Percentiles rank a stretch among this genome's conserved stretches.
Conservation (phyloP, 2,329 filamentous ascomycete genomes). For the Colletotrichum noveboracense region DNA sequence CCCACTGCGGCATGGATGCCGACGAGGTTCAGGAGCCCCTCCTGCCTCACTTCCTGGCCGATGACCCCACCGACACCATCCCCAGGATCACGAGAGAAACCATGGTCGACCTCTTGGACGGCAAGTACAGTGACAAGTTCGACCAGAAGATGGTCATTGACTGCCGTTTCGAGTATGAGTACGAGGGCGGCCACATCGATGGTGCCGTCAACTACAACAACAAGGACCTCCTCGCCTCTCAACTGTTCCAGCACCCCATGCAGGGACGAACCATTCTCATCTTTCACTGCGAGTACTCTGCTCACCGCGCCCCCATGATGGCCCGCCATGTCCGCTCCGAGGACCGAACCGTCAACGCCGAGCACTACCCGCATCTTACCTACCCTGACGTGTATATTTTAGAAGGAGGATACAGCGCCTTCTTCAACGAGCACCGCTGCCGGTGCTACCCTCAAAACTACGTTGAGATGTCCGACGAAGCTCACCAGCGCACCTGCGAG, state of each 20-base stretch:
- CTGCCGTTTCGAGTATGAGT: constrained; percentile 99
- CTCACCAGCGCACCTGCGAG: constrained; percentile 92
- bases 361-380: constrained; percentile 85
- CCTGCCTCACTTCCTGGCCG: constrained; percentile 83
- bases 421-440: constrained; percentile 79
- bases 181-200: constrained; percentile 93
- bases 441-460: constrained; percentile 95
- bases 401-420: constrained; percentile 93
- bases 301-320: constrained; percentile 94
- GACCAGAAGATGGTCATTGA: constrained; percentile 89
- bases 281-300: constrained; percentile 98
- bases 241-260: constrained; percentile 76
- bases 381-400: constrained; percentile 98
- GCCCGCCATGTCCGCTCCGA: constrained; percentile 90
- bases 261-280: constrained; percentile 80
- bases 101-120: constrained; percentile 85
- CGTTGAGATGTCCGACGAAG: constrained; percentile 93
- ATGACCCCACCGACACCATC: constrained; percentile 83
- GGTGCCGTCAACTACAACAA: constrained; percentile 96
- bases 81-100: constrained; percentile 86
- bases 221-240: constrained; percentile 82
- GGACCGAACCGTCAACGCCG: constrained; percentile 84
- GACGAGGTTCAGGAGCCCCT: constrained; percentile 76
- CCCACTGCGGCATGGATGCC: constrained; percentile 83
- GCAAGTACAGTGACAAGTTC: constrained; percentile 77